These are phyloP conservation scores for Martensiomyces pterosporus DNA, from an alignment of 192 early-diverging fungal species.

Conservation along the genomic window DNA sequence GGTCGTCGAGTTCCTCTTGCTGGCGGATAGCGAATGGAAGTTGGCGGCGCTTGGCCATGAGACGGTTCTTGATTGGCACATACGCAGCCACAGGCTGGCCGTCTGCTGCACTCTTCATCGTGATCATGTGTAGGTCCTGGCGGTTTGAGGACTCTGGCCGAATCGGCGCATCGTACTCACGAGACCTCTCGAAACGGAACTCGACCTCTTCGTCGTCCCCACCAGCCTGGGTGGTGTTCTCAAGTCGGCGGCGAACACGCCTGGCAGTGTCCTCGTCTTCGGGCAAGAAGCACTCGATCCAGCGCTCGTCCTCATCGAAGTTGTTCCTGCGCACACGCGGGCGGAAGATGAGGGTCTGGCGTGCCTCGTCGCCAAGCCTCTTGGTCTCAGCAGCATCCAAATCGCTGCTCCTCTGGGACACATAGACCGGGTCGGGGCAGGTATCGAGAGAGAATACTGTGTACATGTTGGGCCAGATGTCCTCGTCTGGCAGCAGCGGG, in stretches of 20 bases:
- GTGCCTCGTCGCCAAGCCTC: constrained; percentile 21
- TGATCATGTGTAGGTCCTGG: constrained; percentile 41
- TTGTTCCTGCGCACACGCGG: constrained; percentile 27
- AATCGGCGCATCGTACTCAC: constrained; percentile 36
- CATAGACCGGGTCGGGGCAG: constrained; percentile 38
- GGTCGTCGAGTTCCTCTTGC: constrained; percentile 20
- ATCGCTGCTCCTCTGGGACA: background rate
- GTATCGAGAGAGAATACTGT: constrained; percentile 29
- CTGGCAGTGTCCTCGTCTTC: constrained; percentile 19
- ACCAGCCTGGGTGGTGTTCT: background rate
- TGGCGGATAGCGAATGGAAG: constrained; percentile 9
- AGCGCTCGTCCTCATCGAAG: constrained; percentile 38
- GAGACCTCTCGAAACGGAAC: constrained; percentile 30
- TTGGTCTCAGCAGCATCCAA: constrained; percentile 9
- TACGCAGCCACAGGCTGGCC: constrained; percentile 20
- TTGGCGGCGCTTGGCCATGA: constrained; percentile 36
- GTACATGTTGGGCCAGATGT: constrained; percentile 40
- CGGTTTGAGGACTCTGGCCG: constrained; percentile 9
- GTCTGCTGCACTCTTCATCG: background rate
- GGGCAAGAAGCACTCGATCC: constrained; percentile 44
- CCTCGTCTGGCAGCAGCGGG: constrained; percentile 36
- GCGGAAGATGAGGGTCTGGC: constrained; percentile 36
- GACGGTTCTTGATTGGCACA: constrained; percentile 25
- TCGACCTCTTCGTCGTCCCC: constrained; percentile 18
- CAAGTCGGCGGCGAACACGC: constrained; percentile 11